Conservation (phyloP, 352 stramenopile species). For the Thraustochytrium sp. region DNA sequence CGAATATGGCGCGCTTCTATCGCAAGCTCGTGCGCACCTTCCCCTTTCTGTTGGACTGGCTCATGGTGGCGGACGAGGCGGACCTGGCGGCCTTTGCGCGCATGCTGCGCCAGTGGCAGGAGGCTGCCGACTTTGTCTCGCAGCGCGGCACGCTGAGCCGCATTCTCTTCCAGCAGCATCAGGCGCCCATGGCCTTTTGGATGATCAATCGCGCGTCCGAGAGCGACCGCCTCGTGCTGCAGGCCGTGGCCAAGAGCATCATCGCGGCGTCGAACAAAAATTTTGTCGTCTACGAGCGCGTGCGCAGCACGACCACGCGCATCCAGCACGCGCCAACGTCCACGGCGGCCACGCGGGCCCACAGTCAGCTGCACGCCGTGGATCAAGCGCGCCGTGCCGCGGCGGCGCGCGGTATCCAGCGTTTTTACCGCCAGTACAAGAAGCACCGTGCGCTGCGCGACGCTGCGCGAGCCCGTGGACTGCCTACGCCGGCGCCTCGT, state of each 20-base stretch:
- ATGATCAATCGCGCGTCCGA: background rate
- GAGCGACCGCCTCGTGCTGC: background rate
- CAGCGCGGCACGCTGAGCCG: background rate
- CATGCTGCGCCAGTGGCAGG: slow-evolving; percentile 10
- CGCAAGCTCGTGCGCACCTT: background rate
- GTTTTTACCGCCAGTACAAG: background rate
- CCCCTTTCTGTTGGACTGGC: slow-evolving; percentile 14
- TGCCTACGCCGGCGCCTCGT: background rate
- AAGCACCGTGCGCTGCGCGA: background rate
- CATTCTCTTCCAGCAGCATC: background rate
- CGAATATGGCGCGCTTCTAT: background rate
- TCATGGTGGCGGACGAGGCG: slow-evolving; percentile 3
- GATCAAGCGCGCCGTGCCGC: background rate
- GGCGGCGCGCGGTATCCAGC: background rate
- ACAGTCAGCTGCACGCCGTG: background rate
- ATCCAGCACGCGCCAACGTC: no score
- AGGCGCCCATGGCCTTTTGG: background rate
- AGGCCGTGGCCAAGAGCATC: slow-evolving; percentile 2
- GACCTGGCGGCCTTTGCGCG: background rate
- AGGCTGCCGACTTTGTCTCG: background rate
- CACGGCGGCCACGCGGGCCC: background rate
- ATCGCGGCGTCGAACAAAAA: background rate
- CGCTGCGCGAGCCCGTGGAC: background rate
- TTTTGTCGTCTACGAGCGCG: background rate
- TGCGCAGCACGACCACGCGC: background rate